Percentiles rank a stretch among this genome's conserved stretches.
phyloP scores from a whole-genome alignment of 2,329 filamentous ascomycete genomes.

The Penicillium concentricum region DNA sequence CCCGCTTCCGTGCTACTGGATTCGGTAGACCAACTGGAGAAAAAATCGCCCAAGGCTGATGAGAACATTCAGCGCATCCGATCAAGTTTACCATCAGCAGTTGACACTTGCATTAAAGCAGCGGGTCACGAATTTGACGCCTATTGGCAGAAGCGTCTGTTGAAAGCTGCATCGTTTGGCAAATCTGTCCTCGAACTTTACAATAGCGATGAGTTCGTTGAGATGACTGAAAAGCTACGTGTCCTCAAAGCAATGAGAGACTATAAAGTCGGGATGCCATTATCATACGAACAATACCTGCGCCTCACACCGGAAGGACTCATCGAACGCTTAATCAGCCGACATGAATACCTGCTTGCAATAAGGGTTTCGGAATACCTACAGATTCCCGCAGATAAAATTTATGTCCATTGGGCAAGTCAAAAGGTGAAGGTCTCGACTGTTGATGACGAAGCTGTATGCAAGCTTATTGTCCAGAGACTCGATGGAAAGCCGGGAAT shows the following conservation, averaged over 20 bases:
- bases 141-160: slow-evolving; percentile 89
- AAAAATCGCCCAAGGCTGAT: slow-evolving; percentile 93
- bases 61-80: slow-evolving; percentile 96
- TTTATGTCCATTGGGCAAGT: slow-evolving; percentile 96
- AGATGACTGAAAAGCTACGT: slow-evolving; percentile 92
- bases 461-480: slow-evolving; percentile 79
- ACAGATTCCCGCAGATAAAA: slow-evolving; percentile 78
- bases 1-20: slow-evolving; percentile 91
- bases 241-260: slow-evolving; percentile 90
- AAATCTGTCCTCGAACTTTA: slow-evolving; percentile 97
- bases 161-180: slow-evolving; percentile 96
- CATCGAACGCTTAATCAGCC: slow-evolving; percentile 80
- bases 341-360: slow-evolving; percentile 87
- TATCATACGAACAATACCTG: slow-evolving; percentile 93
- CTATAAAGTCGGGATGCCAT: slow-evolving; percentile 83
- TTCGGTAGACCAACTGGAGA: slow-evolving; percentile 84
- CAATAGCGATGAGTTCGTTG: slow-evolving; percentile 97
- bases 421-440: slow-evolving; percentile 84
- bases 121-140: slow-evolving; percentile 87
- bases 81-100: slow-evolving; percentile 82
- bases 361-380: slow-evolving; percentile 86
- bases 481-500: slow-evolving; percentile 86
- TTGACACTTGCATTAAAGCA: slow-evolving; percentile 89
- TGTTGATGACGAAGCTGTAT: slow-evolving; percentile 85
- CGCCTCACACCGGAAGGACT: slow-evolving; percentile 85